Base-by-base conservation (phyloP, 768 basidiomycete genomes). In the Lentinula aciculospora region DNA sequence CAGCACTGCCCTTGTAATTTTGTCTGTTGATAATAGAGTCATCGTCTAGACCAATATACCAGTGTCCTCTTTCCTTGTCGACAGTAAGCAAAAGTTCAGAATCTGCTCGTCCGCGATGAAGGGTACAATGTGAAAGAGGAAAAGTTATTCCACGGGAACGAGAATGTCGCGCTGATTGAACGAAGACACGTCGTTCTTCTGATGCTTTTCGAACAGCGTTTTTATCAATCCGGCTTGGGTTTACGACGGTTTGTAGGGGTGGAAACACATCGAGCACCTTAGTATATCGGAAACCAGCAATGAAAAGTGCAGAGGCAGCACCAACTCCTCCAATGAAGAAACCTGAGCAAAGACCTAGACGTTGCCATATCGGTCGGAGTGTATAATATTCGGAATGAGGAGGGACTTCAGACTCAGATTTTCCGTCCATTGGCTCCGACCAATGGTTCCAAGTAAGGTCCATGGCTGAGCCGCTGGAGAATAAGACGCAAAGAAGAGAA, bases 311-410 rank as follows among this genome's bases (percentile, higher is more conserved):
- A 46, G 62, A 66, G 37, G 71, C 68, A 59, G 62, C 54, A 37
- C 68, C 72, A 58, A 68, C 62, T 47, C 72, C 69, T 53, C 71
- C 62, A 15, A 53, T 54, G n/a, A 70, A 61, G 54, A 73, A 71
- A 27, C 66, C 64, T 4, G 61, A 53, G 50, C 68, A 72, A 12
- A 72, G 63, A 21, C 65, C 67, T 15, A 67, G 55, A 12, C 73
- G 67, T 56, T 74, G 72, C 70, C 70, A 74, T 34, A 58, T 56
- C 4, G 73, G 71, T n/a, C 73, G 71, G 29, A 66, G 61, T 27
- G 61, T 62, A 56, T 68, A 71, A 39, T 59, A 49, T 19, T 66
- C 57, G 46, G 56, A n/a, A 36, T 25, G 32, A 1, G 46, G 28
- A 32, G 46, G 44, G 12, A 34, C 56, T 44, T 45, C 54, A 32